These are phyloP conservation scores for Candolleomyces eurysporus DNA, from an alignment of 768 basidiomycete species.

Conservation along the genomic window DNA sequence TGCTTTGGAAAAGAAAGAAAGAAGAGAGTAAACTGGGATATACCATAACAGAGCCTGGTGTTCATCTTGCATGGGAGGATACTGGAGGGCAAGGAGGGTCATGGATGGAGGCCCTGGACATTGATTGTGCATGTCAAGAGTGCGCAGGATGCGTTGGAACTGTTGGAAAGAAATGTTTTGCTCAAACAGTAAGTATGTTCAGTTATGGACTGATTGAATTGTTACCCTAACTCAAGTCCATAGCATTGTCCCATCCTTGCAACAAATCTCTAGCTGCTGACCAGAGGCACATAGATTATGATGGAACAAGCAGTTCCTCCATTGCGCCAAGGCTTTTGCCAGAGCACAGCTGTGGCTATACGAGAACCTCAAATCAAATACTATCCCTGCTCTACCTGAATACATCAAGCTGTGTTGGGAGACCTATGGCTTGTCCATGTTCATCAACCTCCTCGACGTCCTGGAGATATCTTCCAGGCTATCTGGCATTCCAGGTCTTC, in stretches of 20 bases:
- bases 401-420: slow-evolving; percentile 48
- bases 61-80: slow-evolving; percentile 33
- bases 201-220: too few species aligned
- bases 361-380: slow-evolving; percentile 20
- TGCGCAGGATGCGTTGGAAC: slow-evolving; percentile 18
- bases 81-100: not conserved
- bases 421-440: slow-evolving; percentile 45
- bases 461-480: slow-evolving; percentile 44
- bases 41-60: slow-evolving; percentile 36
- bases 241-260: slow-evolving; percentile 5
- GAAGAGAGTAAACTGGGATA: too few species aligned
- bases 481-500: slow-evolving; percentile 24
- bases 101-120: not conserved
- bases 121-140: not conserved
- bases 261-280: slow-evolving; percentile 29
- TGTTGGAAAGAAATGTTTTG: slow-evolving; percentile 3
- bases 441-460: slow-evolving; percentile 51
- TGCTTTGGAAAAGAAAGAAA: too few species aligned
- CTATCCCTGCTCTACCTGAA: slow-evolving; percentile 42
- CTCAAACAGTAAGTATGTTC: slow-evolving; percentile 5
- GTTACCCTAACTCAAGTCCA: too few species aligned
- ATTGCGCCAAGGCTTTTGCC: slow-evolving; percentile 31
- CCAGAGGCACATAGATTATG: slow-evolving; percentile 26
- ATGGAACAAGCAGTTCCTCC: slow-evolving; percentile 44
- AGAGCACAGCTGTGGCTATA: slow-evolving; percentile 30